Conservation (phyloP, 1,139 yeast species). For the Suzukiozyma palmioleophila region DNA sequence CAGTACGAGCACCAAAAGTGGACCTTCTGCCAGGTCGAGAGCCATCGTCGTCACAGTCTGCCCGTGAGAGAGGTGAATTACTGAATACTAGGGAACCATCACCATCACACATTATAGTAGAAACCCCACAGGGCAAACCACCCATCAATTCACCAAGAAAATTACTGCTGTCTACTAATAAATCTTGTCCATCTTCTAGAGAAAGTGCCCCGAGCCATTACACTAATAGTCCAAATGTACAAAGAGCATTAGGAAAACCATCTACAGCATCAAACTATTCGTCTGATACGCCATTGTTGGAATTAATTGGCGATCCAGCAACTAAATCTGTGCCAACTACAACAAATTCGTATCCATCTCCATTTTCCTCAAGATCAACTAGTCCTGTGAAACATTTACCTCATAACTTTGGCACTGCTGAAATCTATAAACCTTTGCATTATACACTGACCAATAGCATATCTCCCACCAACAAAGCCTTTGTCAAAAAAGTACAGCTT, state of each 20-base stretch:
- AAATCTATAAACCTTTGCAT: conserved; percentile 1
- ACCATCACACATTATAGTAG: too few species aligned
- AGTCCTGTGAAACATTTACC: neutral
- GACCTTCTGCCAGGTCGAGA: too few species aligned
- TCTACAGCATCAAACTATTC: conserved; percentile 1
- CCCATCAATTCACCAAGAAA: neutral
- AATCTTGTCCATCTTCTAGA: neutral
- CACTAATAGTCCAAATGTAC: neutral
- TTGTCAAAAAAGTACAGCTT: conserved; percentile 13
- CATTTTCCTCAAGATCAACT: neutral
- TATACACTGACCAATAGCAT: neutral
- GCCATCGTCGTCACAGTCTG: too few species aligned
- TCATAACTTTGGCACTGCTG: neutral
- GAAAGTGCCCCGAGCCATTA: neutral
- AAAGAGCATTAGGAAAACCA: neutral
- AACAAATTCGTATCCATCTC: neutral
- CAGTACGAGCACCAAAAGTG: too few species aligned
- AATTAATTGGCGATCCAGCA: neutral
- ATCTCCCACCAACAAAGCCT: conserved; percentile 1
- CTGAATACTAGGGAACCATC: too few species aligned
- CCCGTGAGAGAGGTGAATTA: too few species aligned
- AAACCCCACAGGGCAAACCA: neutral
- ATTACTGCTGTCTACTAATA: neutral
- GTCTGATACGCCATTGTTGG: conserved; percentile 1
- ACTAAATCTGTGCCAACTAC: neutral